Evolutionary conservation across 805 yeast genomes (phyloP), one percentile per base, ranked within the genome.

Genomic region (Candida pini): DNA sequence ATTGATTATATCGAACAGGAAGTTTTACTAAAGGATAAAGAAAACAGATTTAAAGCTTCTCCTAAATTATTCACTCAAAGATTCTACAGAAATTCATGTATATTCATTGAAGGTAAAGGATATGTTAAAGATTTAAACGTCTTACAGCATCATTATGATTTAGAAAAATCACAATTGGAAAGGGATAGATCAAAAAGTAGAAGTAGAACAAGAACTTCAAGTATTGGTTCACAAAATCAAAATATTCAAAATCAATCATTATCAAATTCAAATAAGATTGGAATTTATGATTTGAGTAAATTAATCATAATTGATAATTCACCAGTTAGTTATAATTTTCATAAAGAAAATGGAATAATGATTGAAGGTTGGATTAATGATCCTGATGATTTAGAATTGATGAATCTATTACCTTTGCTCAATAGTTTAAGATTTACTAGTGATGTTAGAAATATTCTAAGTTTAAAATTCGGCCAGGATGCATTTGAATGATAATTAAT

Each of bases 341-440:
- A 90, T 56, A 85, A 78, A 39, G 80, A 80, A 45, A 92, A 92
- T 52, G 98, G 96, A 2, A 81, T 92, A 16, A 78, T 82, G 63
- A 87, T 92, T 6, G 96, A 89, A 60, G 97, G 98, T 30, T 92
- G 98, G 98, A 87, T 92, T 43, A 86, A 84, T 53, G 98, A 92
- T 59, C 95, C 94, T n/a, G 74, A 81, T 24, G 98, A 92, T 53
- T 66, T 79, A 16, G 95, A 87, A 50, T 63, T 92, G 39, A 64
- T 92, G 58, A 79, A 87, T 48, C 61, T 92, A 34, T 58, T 92
- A 28, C 97, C 98, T 2, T 62, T 92, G 51, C 62, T 87, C 28
- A 73, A 78, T 49, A 80, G 90, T 18, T 60, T 92, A 49, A 69
- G 95, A 38, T 73, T 76, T 43, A 78, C 90, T 18, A 78, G 87